Percentiles rank a stretch among this genome's conserved stretches.
These are phyloP conservation scores for Tylopilus balloui DNA, from an alignment of 768 basidiomycete genomes.

Conservation along the genomic window DNA sequence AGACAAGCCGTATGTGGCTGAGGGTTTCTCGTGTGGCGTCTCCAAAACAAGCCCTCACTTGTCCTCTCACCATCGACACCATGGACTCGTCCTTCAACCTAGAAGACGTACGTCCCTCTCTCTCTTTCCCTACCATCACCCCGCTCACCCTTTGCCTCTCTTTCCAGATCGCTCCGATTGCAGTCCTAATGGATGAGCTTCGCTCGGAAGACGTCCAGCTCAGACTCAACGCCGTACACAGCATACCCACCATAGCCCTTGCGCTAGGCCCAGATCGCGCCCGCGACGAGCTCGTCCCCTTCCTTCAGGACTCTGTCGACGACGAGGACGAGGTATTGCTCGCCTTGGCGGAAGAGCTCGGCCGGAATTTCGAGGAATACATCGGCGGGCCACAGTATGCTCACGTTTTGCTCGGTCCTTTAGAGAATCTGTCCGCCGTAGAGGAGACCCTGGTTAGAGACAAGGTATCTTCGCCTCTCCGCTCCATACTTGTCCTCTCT, in stretches of 20 bases:
- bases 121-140: not conserved
- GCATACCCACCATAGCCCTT: constrained; percentile 95
- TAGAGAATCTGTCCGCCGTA: constrained; percentile 93
- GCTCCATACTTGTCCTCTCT: not conserved
- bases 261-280: constrained; percentile 94
- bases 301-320: constrained; percentile 98
- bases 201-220: constrained; percentile 97
- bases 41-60: constrained; percentile 10
- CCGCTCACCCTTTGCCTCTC: constrained; percentile 14
- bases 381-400: constrained; percentile 86
- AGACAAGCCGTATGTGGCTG: not conserved
- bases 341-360: constrained; percentile 92
- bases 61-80: not conserved
- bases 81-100: constrained; percentile 65
- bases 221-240: constrained; percentile 93
- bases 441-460: constrained; percentile 98
- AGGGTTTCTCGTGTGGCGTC: constrained; percentile 20
- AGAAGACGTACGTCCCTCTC: constrained; percentile 57
- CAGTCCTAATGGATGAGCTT: constrained; percentile 96
- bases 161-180: constrained; percentile 85
- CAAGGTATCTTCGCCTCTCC: constrained; percentile 57
- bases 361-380: constrained; percentile 89
- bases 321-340: constrained; percentile 98
- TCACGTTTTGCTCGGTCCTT: constrained; percentile 81
- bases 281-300: constrained; percentile 91